Conservation (phyloP, 257 asterid species). For the Paraleonurus japonicus region DNA sequence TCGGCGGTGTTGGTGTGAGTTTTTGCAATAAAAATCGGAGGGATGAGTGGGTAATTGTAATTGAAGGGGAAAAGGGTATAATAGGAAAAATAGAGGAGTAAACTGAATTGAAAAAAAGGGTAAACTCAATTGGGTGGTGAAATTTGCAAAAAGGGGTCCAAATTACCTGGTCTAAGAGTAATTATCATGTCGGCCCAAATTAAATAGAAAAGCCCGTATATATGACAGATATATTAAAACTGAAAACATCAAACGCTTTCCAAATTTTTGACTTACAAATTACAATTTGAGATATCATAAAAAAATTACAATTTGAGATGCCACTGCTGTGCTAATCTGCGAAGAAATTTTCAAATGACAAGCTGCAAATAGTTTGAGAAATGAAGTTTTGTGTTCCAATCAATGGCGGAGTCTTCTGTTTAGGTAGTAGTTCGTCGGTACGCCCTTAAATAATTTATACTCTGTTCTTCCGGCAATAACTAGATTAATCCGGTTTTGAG, state of each 20-base stretch:
- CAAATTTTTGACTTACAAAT: not conserved
- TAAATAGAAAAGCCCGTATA: not conserved
- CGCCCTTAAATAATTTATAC: not conserved
- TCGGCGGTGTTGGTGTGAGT: no score
- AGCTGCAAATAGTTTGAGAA: not conserved
- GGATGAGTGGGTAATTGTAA: no score
- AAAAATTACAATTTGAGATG: constrained; percentile 9
- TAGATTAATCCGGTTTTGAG: constrained; percentile 1
- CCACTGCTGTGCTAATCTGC: not conserved
- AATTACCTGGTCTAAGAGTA: no score
- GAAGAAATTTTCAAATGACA: not conserved
- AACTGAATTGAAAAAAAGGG: no score
- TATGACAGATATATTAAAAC: not conserved
- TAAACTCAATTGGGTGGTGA: no score
- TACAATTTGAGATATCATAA: no score
- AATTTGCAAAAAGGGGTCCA: no score
- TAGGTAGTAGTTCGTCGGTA: constrained; percentile 1
- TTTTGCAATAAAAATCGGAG: no score
- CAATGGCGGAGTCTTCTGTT: constrained; percentile 14
- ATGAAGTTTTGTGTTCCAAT: constrained; percentile 18
- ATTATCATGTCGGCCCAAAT: not conserved
- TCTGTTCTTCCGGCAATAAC: not conserved
- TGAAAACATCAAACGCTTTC: not conserved
- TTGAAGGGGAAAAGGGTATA: no score
- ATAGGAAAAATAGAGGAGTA: no score